Conservation (phyloP, 257 asterid genomes). For the Agastache rugosa region DNA sequence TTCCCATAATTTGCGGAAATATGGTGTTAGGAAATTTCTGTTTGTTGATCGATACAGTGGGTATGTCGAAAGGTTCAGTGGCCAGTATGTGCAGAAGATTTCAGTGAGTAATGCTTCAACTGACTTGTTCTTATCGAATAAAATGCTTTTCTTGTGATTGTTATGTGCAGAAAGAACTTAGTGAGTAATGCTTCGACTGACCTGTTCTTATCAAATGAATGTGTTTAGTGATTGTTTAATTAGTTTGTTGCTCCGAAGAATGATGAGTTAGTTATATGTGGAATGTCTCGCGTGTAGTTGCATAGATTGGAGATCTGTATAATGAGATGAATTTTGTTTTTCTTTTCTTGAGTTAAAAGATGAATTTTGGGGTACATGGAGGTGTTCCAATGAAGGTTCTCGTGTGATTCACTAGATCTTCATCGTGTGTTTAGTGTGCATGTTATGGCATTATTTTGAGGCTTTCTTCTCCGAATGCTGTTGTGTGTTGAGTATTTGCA, state of each 20-base stretch:
- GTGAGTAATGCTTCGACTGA: slow-evolving; percentile 51
- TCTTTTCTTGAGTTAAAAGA: not conserved
- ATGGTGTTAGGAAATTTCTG: slow-evolving; percentile 78
- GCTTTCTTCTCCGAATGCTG: not conserved
- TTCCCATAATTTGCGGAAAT: slow-evolving; percentile 77
- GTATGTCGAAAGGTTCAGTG: slow-evolving; percentile 63
- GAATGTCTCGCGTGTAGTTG: slow-evolving; percentile 3
- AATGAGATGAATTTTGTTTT: not conserved
- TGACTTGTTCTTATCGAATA: not conserved
- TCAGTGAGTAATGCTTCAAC: slow-evolving; percentile 58
- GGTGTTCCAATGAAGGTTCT: not conserved
- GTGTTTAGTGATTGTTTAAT: slow-evolving; percentile 17
- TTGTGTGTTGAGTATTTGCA: not conserved
- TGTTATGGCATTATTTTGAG: not conserved
- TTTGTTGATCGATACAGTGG: slow-evolving; percentile 87
- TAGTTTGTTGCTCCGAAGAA: not conserved
- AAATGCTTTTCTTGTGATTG: not conserved
- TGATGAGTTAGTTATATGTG: not conserved
- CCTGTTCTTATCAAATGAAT: not conserved
- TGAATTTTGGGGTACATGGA: not conserved
- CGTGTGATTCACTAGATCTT: not conserved
- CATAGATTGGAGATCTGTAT: slow-evolving; percentile 8
- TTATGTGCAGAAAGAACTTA: slow-evolving; percentile 50
- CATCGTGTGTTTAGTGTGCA: not conserved
- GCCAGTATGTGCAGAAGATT: slow-evolving; percentile 65